Evolutionary conservation across 2,329 filamentous ascomycete species (phyloP), one percentile per base, ranked within the genome.

Genomic region (Colletotrichum orbiculare): DNA sequence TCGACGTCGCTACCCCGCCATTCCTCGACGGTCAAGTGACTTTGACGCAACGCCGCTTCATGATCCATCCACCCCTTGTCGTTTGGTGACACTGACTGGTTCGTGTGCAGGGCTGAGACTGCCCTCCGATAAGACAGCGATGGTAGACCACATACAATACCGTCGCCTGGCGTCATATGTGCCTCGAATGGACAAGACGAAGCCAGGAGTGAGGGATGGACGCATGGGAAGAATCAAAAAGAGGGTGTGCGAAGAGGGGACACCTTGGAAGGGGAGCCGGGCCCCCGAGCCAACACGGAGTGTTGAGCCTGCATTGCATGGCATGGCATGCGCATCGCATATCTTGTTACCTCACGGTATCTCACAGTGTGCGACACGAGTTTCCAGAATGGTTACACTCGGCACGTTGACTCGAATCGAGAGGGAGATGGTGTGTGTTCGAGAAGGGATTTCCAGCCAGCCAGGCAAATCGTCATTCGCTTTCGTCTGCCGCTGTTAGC

Each of bases 371-470:
- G 25, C 25, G 25, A 25, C 25, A 57, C 37, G 9, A 49, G 33
- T 56, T 48, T 48, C 52, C 42, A 37, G n/a, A 47, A 48, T 62
- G 58, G 63, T 66, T 63, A 53, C 63, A 62, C 59, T 66, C 58
- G 63, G 58, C 58, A 63, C 47, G 47, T 66, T 37, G 9, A 6
- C 17, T 55, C 13, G 13, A 46, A 53, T 39, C 8, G 33, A 11
- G 42, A 34, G 53, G n/a, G 39, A 41, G 58, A 65, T 43, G 4
- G 35, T 46, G 53, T 62, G 34, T 56, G 45, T 62, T 56, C 52
- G 62, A 62, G 50, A 55, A 62, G 35, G 45, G 43, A 34, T 12
- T 25, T 43, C 41, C 41, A 43, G 12, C 25, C 25, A 25, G 25
- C 4, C 25, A 25, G 25, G 25, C 25, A 25, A 25, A 25, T 25